Conservation (phyloP, 352 stramenopile species). For the Sclerospora graminicola region DNA sequence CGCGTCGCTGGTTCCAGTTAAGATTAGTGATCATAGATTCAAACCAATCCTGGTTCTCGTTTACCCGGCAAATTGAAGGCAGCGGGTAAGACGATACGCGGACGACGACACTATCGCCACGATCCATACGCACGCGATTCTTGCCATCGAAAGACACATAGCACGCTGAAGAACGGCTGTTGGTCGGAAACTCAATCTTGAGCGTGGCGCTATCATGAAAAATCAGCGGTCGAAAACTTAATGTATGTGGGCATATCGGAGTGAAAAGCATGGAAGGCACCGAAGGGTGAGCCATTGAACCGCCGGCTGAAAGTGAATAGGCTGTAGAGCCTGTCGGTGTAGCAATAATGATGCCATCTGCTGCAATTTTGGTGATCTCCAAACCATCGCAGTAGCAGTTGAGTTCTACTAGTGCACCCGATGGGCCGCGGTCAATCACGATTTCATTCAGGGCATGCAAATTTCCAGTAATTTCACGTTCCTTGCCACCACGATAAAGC, state of each 20-base stretch:
- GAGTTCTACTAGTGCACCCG: slow-evolving; percentile 87
- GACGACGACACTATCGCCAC: slow-evolving; percentile 79
- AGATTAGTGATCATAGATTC: slow-evolving; percentile 87
- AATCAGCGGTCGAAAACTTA: slow-evolving; percentile 88
- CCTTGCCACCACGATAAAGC: slow-evolving; percentile 54
- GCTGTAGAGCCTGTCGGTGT: slow-evolving; percentile 97
- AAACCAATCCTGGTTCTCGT: slow-evolving; percentile 90
- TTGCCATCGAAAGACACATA: slow-evolving; percentile 90
- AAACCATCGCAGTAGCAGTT: slow-evolving; percentile 96
- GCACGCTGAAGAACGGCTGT: slow-evolving; percentile 52
- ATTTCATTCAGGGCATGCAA: slow-evolving; percentile 98
- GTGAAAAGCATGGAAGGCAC: slow-evolving; percentile 97
- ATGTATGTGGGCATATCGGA: slow-evolving; percentile 96
- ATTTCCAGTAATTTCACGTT: slow-evolving; percentile 36
- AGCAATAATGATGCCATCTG: slow-evolving; percentile 98
- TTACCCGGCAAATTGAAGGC: slow-evolving; percentile 76
- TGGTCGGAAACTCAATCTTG: slow-evolving; percentile 84
- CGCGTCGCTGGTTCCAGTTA: slow-evolving; percentile 87
- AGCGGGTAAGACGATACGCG: slow-evolving; percentile 83
- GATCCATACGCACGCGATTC: slow-evolving; percentile 79
- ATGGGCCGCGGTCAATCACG: slow-evolving; percentile 92
- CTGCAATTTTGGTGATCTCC: slow-evolving; percentile 90
- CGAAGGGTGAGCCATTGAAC: slow-evolving; percentile 95
- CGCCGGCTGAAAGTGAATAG: slow-evolving; percentile 96
- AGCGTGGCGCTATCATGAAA: slow-evolving; percentile 87